A percentile compares a stretch with the other conserved stretches of the same genome.
Evolutionary conservation across 495 filamentous ascomycete genomes (phyloP).

Genomic region (Neurospora pannonica): DNA sequence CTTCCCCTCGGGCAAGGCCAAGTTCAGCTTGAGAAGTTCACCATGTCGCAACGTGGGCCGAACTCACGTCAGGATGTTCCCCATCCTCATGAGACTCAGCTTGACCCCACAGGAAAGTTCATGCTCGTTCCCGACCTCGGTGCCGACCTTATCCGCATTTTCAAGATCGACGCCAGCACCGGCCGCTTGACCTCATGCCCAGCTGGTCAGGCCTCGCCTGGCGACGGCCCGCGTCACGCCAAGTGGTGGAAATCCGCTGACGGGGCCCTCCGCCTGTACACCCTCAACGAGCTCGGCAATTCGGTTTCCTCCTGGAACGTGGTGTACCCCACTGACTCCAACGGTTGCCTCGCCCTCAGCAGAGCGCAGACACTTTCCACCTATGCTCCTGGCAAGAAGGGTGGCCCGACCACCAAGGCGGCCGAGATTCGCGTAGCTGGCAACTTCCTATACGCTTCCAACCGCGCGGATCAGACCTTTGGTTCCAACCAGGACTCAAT

Average conservation of each 20-base stretch:
- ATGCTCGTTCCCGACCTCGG: slow-evolving; percentile 63
- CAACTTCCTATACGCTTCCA: slow-evolving; percentile 34
- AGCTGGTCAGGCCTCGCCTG: slow-evolving; percentile 23
- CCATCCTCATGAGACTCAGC: slow-evolving; percentile 57
- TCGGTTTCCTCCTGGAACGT: slow-evolving; percentile 35
- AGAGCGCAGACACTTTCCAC: slow-evolving; percentile 30
- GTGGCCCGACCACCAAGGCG: slow-evolving; percentile 31
- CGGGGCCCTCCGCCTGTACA: slow-evolving; percentile 29
- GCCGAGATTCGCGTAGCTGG: slow-evolving; percentile 32
- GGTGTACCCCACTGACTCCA: slow-evolving; percentile 19
- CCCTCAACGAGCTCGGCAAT: slow-evolving; percentile 40
- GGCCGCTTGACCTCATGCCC: slow-evolving; percentile 29
- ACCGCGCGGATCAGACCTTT: slow-evolving; percentile 36
- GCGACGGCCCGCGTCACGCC: slow-evolving; percentile 37
- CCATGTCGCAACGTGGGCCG: slow-evolving; percentile 38
- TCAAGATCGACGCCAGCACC: slow-evolving; percentile 38
- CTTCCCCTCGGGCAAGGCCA: slow-evolving; percentile 18
- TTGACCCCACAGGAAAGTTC: slow-evolving; percentile 60
- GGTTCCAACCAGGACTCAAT: slow-evolving; percentile 31
- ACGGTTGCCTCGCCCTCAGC: slow-evolving; percentile 24
- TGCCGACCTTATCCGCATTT: slow-evolving; percentile 57
- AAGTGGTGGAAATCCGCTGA: slow-evolving; percentile 29
- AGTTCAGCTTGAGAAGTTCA: slow-evolving; percentile 46
- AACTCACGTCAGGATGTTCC: slow-evolving; percentile 54
- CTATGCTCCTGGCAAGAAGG: slow-evolving; percentile 23